Base-by-base conservation (phyloP, 768 basidiomycete species). In the Leccinum subtestaceum region DNA sequence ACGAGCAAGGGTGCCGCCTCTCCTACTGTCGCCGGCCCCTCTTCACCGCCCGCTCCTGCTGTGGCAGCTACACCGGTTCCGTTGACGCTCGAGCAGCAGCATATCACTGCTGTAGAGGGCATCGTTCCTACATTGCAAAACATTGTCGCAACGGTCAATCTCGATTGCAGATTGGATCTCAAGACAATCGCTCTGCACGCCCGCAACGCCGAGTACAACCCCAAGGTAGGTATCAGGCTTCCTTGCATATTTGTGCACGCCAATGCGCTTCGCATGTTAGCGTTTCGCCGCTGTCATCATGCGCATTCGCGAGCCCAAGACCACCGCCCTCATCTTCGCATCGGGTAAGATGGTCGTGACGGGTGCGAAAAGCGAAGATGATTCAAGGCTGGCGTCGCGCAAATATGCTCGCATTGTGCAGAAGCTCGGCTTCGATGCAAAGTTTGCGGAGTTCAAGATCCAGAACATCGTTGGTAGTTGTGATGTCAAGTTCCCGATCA, bases 211-310 rank as follows among this genome's bases (percentile, higher is more conserved):
- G 97, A 99, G 78, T 99, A 99, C 75, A 98, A 98, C 73, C 97
- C 97, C 53, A 98, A 99, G 94, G 97, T 98, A 84, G 77, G 92
- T 90, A 80, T 75, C 70, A 65, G 67, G 70, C 66, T 66, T 68
- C 31, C 49, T 63, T 69, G 59, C 52, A 70, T 70, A 71, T 73
- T 74, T 79, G 75, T 75, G 77, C 75, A 77, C 80, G 77, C 80
- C 83, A 81, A 84, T 82, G 84, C 84, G 78, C 78, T 80, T 69
- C 79, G 78, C 77, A 78, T 81, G 76, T 80, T 76, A 99, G 97
- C 97, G 97, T 89, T 99, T 99, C 81, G 97, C 96, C 67, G 97
- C 97, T 60, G 97, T 98, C 66, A 98, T 99, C 78, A 99, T 99
- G 97, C 93, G 97, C 76, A 98, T 99, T 71, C 95, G 97, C 66